Evolutionary conservation across 371 early-diverging fungal species (phyloP), one percentile per base, ranked within the genome.

Genomic region (Sanchytrium tribonematis): DNA sequence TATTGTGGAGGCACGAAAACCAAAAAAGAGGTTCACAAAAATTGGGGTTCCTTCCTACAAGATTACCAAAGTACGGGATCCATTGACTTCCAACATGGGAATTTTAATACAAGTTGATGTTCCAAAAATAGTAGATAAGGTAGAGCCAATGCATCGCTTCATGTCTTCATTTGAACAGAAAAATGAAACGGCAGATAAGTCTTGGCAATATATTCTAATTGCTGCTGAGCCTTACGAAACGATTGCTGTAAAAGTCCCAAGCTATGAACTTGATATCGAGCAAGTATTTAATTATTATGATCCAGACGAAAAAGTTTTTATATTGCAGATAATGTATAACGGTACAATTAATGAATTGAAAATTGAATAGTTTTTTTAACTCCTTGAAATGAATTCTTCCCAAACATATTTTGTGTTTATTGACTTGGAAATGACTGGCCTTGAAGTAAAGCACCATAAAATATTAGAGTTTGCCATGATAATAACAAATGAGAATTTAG

Each of bases 1-100:
- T 69, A 30, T 28, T 67, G 66, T 16, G 31, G 27, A 29, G 68
- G 30, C 12, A 28, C 32, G 68, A 0, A 29, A 71, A 71, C 66
- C 76, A 28, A 69, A 71, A 66, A 77, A 77, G 31, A 72, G 74
- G 1, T 76, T 72, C 22, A 76, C 92, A 71, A 97, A 93, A 76
- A 94, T 95, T 73, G 97, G 97, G 67, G 83, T 93, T n/a, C 97
- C 97, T 12, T 96, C 96, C 69, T 97, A 95, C 74, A 88, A 90
- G 74, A 88, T 97, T 29, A 90, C 89, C 29, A 95, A 97, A 74
- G 81, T 68, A 28, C 5, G 27, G 17, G 29, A 29, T 65, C 29
- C 29, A 29, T 16, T 22, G 29, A 29, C 12, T 69, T 29, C 93
- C 30, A 81, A 93, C 74, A 80, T 88, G 65, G 97, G 97, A 0